A percentile compares a stretch with the other conserved stretches of the same genome.
Conservation (phyloP, 257 asterid species). For the Primulina huaijiensis region DNA sequence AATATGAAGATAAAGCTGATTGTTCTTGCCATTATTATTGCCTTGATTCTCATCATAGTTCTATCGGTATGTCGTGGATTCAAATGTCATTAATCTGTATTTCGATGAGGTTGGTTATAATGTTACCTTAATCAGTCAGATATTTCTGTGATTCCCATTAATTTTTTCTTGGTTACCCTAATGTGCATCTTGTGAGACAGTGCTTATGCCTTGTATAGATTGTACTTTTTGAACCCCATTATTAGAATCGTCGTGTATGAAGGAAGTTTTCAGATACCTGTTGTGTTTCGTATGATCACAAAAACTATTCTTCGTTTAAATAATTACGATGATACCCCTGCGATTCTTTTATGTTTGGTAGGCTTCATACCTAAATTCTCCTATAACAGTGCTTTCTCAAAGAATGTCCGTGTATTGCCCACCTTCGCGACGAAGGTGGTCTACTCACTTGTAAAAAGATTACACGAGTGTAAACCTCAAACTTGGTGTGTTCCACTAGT, state of each 20-base stretch:
- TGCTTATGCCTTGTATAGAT: background rate
- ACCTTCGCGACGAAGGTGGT: background rate
- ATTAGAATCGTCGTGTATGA: background rate
- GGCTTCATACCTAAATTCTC: background rate
- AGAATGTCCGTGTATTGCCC: background rate
- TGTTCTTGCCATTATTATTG: slow-evolving; percentile 78
- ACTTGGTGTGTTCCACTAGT: background rate
- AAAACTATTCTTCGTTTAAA: too few species aligned
- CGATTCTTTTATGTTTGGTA: background rate
- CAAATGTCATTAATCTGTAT: slow-evolving; percentile 44
- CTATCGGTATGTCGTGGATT: slow-evolving; percentile 77
- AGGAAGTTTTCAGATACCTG: background rate
- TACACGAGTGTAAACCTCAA: background rate
- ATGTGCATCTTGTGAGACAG: background rate
- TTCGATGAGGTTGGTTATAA: background rate
- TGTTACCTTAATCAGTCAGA: background rate
- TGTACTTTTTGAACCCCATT: background rate
- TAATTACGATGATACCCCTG: background rate
- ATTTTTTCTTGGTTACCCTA: slow-evolving; percentile 1
- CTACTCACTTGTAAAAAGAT: background rate
- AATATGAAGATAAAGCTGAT: slow-evolving; percentile 94
- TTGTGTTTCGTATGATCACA: too few species aligned
- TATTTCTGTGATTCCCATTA: background rate
- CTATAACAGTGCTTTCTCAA: background rate
- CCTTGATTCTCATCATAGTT: slow-evolving; percentile 85